These are phyloP conservation scores for Penstemon barbatus DNA, from an alignment of 257 asterid genomes.

Conservation along the genomic window DNA sequence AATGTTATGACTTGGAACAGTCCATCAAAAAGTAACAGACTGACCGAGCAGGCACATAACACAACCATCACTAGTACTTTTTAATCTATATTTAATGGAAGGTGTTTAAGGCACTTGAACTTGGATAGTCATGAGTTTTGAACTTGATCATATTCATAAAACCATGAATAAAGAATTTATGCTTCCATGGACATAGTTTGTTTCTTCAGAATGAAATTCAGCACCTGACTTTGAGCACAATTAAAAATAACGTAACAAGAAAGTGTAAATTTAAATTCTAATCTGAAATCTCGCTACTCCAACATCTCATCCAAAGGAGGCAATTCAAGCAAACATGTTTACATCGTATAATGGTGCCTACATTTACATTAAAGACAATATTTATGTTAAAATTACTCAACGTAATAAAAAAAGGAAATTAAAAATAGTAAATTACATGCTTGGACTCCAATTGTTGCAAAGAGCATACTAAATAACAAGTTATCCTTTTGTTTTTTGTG, in stretches of 20 bases:
- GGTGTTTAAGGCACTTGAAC: not conserved
- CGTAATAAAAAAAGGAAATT: not conserved
- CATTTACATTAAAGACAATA: slow-evolving; percentile 7
- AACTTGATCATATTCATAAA: not conserved
- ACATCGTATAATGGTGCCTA: slow-evolving; percentile 13
- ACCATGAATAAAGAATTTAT: not conserved
- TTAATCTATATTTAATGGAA: not conserved
- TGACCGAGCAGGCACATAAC: slow-evolving; percentile 13
- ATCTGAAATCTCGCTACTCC: slow-evolving; percentile 11
- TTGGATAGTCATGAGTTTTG: not conserved
- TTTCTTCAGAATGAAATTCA: slow-evolving; percentile 5
- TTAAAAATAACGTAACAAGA: not conserved
- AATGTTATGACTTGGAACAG: not conserved
- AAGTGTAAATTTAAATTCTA: not conserved
- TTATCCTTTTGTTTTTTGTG: not conserved
- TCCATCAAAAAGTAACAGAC: not conserved
- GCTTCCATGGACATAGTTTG: not conserved
- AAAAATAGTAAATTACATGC: not conserved
- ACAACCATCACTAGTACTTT: not conserved
- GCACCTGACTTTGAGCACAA: slow-evolving; percentile 4
- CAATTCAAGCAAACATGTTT: slow-evolving; percentile 17
- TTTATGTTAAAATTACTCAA: not conserved
- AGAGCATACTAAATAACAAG: not conserved
- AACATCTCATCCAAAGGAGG: slow-evolving; percentile 15
- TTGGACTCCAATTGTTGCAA: not conserved